Evolutionary conservation across 306 rosid genomes (phyloP), one percentile per base, ranked within the genome.

Genomic region (Vachellia pachyceras): DNA sequence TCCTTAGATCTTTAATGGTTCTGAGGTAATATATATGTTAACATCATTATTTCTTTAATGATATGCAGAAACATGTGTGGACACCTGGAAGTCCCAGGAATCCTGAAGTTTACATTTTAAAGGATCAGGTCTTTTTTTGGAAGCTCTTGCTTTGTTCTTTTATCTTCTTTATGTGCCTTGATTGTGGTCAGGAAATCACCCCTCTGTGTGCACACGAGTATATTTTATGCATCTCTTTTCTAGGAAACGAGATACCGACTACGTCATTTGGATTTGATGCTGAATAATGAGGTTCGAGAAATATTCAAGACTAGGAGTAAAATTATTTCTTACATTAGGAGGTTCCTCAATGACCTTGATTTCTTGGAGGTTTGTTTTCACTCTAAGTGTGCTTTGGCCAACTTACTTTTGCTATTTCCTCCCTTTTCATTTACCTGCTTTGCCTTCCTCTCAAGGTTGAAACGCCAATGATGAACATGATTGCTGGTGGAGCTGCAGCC

Each of bases 391-490:
- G 37, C 47, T 46, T 20, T 12, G 84, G 36, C 66, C 13, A 5
- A 65, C 22, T 79, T 18, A 75, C 33, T 52, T 1, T 69, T 25
- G 35, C 63, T 61, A 20, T 5, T 5, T n/a, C 9, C 1, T 5
- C 60, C 61, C 29, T 55, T n/a, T n/a, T n/a, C 52, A 55, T 42
- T 87, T 37, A 72, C 77, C 37, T 77, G 39, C 83, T 65, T 75
- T 82, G 73, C 64, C 29, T n/a, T 5, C 36, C 36, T 50, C 80
- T 44, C 73, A 76, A 95, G 99, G 99, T 95, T 77, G 99, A 95
- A 90, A 93, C 99, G 46, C 99, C 99, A 46, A 95, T 95, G 98
- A 90, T 95, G 99, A 95, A 93, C 83, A 93, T 90, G 97, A 93
- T 93, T 86, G 90, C 99, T 63, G 98, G 98, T 80, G 99, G 98